Evolutionary conservation across 176 grass and related monocot species (phyloP), one percentile per base, ranked within the genome.

Genomic region (Carex myosuroides): DNA sequence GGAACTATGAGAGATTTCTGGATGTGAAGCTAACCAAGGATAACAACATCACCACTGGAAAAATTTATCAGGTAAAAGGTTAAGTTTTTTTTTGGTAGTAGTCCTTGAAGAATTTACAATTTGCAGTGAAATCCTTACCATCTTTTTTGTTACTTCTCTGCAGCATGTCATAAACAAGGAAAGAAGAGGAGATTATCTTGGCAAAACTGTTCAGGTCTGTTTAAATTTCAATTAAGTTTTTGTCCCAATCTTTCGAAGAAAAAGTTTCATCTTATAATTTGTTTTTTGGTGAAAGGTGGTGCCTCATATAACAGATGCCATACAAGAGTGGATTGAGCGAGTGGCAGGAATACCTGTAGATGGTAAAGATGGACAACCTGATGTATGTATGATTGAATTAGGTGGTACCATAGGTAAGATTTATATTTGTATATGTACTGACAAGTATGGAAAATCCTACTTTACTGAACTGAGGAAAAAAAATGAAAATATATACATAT

Each of bases 1-100:
- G 88, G 64, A 90, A 90, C 80, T 90, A 90, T 55, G 88, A 90
- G 80, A 83, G 88, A 54, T 90, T 90, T 67, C 69, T 90, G 56
- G 84, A 90, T 84, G 60, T 90, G n/a, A 90, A 79, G 64, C 61
- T 90, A 78, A 90, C 88, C 17, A 73, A 58, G 60, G 84, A 90
- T 54, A 90, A 90, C 72, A 90, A 90, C 61, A 90, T 90, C 53
- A 90, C 88, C 30, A 86, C 84, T 57, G 88, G 88, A 35, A 90
- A 90, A 80, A 90, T 90, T 70, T 90, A 86, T 68, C 88, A 90
- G 88, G 88, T 90, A 79, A 4, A 46, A 64, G 42, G 22, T 12
- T 64, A 17, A 21, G 17, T 3, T 79, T 10, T n/a, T 29, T 21
- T 85, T 21, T 21, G 33, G n/a, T 39, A 68, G 72, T 55, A 54